A percentile compares a stretch with the other conserved stretches of the same genome.
Conservation (phyloP, 2,329 filamentous ascomycete genomes). For the Pseudocercospora pini-densiflorae region DNA sequence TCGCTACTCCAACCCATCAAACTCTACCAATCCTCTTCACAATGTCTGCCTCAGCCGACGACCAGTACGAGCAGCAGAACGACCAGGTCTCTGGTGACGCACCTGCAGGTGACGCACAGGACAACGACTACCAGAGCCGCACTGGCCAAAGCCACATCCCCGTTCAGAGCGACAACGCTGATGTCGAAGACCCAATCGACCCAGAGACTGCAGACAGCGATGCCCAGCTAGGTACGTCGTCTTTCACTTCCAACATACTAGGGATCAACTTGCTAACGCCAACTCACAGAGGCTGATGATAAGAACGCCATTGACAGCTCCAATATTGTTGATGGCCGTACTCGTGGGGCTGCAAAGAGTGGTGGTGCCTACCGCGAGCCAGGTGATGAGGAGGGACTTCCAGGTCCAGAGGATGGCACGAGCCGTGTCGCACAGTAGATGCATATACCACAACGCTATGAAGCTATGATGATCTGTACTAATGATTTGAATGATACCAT, state of each 20-base stretch:
- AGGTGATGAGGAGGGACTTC: conserved; percentile 54
- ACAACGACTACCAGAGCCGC: conserved; percentile 54
- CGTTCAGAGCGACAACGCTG: conserved; percentile 53
- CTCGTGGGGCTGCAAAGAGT: conserved; percentile 52
- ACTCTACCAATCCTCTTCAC: not conserved
- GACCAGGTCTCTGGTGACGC: conserved; percentile 30
- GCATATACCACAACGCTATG: not conserved
- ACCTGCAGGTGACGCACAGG: conserved; percentile 41
- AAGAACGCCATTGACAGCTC: conserved; percentile 53
- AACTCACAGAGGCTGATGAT: conserved; percentile 50
- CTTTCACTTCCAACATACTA: not conserved
- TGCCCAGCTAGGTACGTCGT: conserved; percentile 49
- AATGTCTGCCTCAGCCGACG: conserved; percentile 26
- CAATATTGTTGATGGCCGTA: conserved; percentile 54
- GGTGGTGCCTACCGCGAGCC: conserved; percentile 55
- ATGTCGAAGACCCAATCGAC: conserved; percentile 52
- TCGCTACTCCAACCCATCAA: not conserved
- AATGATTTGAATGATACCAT: not conserved
- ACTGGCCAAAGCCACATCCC: conserved; percentile 53
- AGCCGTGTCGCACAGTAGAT: not conserved
- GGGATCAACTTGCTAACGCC: no score
- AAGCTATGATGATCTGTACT: not conserved
- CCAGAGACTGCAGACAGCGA: conserved; percentile 52
- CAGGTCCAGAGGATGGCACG: conserved; percentile 33
- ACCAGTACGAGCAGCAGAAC: conserved; percentile 26